phyloP scores from a whole-genome alignment of 352 stramenopile species.

The Phytophthora boehmeriae region DNA sequence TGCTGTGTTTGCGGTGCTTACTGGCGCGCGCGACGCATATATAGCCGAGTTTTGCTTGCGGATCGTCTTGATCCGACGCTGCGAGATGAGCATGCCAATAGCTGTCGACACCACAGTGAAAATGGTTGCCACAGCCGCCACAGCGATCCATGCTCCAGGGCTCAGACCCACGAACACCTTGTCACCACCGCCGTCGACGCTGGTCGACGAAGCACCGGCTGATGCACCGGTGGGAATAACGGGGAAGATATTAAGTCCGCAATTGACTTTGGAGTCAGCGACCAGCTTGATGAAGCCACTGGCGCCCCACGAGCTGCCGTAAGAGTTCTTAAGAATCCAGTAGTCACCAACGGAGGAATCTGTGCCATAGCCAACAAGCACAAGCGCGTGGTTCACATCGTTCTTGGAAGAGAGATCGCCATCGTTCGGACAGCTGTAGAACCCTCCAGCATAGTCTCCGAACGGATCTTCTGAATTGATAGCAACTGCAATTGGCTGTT shows the following conservation, averaged over 20 bases:
- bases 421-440: conserved; percentile 76
- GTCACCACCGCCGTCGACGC: conserved; percentile 68
- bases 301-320: conserved; percentile 69
- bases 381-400: conserved; percentile 75
- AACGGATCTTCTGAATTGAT: conserved; percentile 79
- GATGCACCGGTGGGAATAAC: conserved; percentile 69
- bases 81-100: conserved; percentile 53
- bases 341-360: conserved; percentile 64
- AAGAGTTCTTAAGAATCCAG: conserved; percentile 88
- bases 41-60: conserved; percentile 56
- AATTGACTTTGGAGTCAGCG: conserved; percentile 76
- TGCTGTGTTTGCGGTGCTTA: conserved; percentile 21
- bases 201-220: conserved; percentile 40
- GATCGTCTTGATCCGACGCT: conserved; percentile 47
- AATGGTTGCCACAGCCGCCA: conserved; percentile 55
- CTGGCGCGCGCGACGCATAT: conserved; percentile 34
- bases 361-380: conserved; percentile 80
- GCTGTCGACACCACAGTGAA: conserved; percentile 57
- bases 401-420: conserved; percentile 66
- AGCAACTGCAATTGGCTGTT: conserved; percentile 74
- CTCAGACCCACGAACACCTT: conserved; percentile 66
- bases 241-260: conserved; percentile 79
- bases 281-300: conserved; percentile 72
- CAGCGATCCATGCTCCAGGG: conserved; percentile 57
- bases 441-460: conserved; percentile 69